Evolutionary conservation across 352 stramenopile species (phyloP), one percentile per base, ranked within the genome.

Genomic region (Aphanomyces euteiches): DNA sequence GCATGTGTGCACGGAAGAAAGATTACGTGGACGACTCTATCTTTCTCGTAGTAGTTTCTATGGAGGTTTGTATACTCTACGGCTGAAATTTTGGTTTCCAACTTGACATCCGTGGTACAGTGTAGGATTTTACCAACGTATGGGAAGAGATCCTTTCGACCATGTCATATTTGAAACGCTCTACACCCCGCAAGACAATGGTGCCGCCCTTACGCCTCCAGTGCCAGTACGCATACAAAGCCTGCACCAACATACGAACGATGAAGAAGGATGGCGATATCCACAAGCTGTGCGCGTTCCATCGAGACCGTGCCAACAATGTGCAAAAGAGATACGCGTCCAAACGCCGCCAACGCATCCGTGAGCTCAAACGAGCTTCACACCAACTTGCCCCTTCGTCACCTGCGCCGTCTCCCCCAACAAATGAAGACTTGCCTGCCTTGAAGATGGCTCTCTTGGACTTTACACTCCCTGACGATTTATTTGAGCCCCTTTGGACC

Each of bases 201-300:
- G 17, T n/a, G 10, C 10, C 43, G 10, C 45, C n/a, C n/a, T 6
- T 34, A n/a, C 6, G 19, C 13, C 13, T 37, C 7, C 64, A 54
- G 34, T 70, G 64, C 54, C 56, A 70, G 47, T 70, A 70, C 19
- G 17, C 64, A 13, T 70, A 70, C 54, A 70, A 70, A 28, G 47
- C 38, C 13, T 70, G 64, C 64, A 41, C 21, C 15, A 70, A 70
- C 47, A 34, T 34, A 15, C 64, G 64, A 6, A 61, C 64, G 0
- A 37, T 48, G 12, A 70, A 70, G 39, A 70, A 61, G 8, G 64
- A 70, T 38, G 64, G 64, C 8, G 64, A 70, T 12, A 8, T 37
- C 5, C 64, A 70, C 38, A 70, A 53, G 17, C 64, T 70, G 37
- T 70, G 64, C 40, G 64, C n/a, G 4, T 61, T 41, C 21, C 64